phyloP scores from a whole-genome alignment of 2,329 filamentous ascomycete species.

The Cladosporium austrohemisphaericum region DNA sequence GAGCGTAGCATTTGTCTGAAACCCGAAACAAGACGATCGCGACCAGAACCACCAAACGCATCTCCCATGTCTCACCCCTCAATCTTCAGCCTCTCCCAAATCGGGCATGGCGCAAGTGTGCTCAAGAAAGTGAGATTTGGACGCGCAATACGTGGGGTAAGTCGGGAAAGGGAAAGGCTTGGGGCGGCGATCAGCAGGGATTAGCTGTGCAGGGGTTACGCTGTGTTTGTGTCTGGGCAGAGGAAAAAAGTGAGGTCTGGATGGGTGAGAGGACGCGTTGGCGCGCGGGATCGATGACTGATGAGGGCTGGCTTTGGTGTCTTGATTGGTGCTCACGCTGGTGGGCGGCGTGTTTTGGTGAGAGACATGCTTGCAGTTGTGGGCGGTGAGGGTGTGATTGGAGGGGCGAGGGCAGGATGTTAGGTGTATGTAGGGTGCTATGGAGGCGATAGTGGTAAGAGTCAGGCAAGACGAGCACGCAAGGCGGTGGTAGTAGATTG shows the following conservation, averaged over 20 bases:
- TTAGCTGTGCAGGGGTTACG: not conserved
- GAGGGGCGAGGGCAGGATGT: not conserved
- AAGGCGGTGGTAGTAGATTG: too few species aligned
- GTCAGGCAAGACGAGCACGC: too few species aligned
- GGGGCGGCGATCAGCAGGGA: constrained; percentile 9
- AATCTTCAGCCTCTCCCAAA: constrained; percentile 7
- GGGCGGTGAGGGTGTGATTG: constrained; percentile 3
- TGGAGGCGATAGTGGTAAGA: too few species aligned
- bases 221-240: too few species aligned
- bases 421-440: too few species aligned
- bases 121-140: constrained; percentile 7
- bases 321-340: not conserved
- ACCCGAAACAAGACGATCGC: too few species aligned
- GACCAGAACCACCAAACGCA: too few species aligned
- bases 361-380: not conserved
- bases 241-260: not conserved
- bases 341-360: constrained; percentile 8
- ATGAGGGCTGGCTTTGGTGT: not conserved
- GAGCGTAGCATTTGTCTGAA: too few species aligned
- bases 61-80: not conserved
- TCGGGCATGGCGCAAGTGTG: not conserved
- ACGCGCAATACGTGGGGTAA: constrained; percentile 16
- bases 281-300: not conserved
- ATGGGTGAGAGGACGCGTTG: not conserved
- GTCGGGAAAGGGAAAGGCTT: not conserved